Evolutionary conservation across 116 monocot species (phyloP), one percentile per base, ranked within the genome.

Genomic region (Posidonia oceanica): DNA sequence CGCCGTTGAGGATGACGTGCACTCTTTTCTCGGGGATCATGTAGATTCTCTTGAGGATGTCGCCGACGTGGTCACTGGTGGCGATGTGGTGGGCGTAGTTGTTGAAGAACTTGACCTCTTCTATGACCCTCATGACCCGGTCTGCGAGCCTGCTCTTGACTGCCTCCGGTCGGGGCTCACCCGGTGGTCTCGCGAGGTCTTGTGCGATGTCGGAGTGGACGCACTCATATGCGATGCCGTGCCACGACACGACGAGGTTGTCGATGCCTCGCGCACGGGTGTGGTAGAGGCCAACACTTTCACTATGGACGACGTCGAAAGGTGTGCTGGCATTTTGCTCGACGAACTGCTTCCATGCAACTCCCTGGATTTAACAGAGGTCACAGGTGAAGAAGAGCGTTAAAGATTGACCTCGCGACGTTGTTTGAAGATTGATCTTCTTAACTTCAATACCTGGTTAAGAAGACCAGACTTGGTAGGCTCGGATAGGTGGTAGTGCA

Each of bases 51-150:
- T 78, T 87, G 37, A 94, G 89, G 7, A 94, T 81, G 60, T 94
- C 85, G 15, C 94, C 94, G 1, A 85, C 94, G 52, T 87, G 87
- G 69, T 94, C 94, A 54, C 94, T 94, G 2, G 94, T 94, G 7
- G 89, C 94, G 0, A 94, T 89, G 52, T 94, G 94, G 76, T 94
- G 94, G 3, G 81, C 71, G 63, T 94, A 94, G 55, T 81, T 70
- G 4, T 41, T 70, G 76, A 94, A 94, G 76, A 94, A 94, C 79
- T 87, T 89, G 8, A 94, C 87, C 63, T 94, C 94, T 3, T 89
- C 94, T 22, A 87, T 71, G 48, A 94, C 87, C 54, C 79, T 89
- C 15, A 70, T 14, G 0, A 93, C 36, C 68, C 84, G 73, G 15
- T 86, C 77, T 0, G 74, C 29, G 1, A 91, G 22, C 10, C 58